Conservation (phyloP, 208 protist species). For the Angomonas ambiguus region DNA sequence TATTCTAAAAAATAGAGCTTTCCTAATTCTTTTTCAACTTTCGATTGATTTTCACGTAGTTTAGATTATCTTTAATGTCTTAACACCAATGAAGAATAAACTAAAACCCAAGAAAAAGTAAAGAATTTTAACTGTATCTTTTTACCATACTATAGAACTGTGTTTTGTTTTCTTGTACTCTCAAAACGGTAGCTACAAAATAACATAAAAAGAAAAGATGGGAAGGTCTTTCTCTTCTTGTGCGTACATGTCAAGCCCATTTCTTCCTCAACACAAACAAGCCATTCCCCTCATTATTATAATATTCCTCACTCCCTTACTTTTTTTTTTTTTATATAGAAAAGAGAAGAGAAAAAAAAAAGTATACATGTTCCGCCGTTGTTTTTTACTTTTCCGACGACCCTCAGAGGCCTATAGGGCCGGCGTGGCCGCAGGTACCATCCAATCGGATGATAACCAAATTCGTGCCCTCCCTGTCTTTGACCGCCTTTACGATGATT, state of each 20-base stretch:
- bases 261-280: no score
- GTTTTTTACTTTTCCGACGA: constrained; percentile 24
- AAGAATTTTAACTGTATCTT: not conserved
- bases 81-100: not conserved
- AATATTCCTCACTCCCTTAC: constrained; percentile 4
- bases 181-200: no score
- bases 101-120: not conserved
- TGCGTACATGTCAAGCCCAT: no score
- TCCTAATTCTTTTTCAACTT: constrained; percentile 5
- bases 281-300: no score
- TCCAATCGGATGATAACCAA: constrained; percentile 62
- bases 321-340: constrained; percentile 6
- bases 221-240: no score
- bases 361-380: constrained; percentile 46
- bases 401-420: constrained; percentile 59
- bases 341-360: not conserved
- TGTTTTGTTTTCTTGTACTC: not conserved
- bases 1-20: no score
- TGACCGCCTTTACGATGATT: constrained; percentile 75
- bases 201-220: no score
- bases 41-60: not conserved
- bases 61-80: not conserved
- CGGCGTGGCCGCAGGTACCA: constrained; percentile 36
- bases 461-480: constrained; percentile 62
- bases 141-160: not conserved